Evolutionary conservation across 2,329 filamentous ascomycete genomes (phyloP), one percentile per base, ranked within the genome.

Genomic region (Apiospora pterosperma): DNA sequence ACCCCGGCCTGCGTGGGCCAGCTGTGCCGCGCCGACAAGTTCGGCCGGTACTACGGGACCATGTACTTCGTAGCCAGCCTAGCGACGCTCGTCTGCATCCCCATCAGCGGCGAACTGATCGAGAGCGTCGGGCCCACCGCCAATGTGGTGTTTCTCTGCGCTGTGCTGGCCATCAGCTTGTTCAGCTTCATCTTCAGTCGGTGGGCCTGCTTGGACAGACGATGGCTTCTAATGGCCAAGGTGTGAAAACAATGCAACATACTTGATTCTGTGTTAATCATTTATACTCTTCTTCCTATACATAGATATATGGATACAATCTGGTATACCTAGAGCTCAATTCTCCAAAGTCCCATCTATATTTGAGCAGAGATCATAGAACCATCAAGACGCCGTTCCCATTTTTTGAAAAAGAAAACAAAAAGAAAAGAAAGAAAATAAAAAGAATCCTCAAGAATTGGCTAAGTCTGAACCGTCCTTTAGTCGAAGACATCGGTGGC

Each of bases 1-100:
- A 89, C 88, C 0, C 90, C 90, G 0, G 90, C 92, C 1, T 92
- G 89, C 69, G 84, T 92, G 2, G 88, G 88, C 0, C 89, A 91
- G 76, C 79, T 91, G 4, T 92, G 89, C 75, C 82, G 85, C 44
- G 90, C 88, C 2, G 83, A 88, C 67, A 80, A 90, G 59, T 92
- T 91, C 68, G 90, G 90, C 0, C 77, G 87, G 21, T 90, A 91
- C 69, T 90, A 90, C 70, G 87, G 88, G 4, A 90, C 88, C 1
- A 85, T 85, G 66, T 91, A 90, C 41, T 64, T 52, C 7, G 59
- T 65, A n/a, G 63, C 63, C 39, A 41, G 36, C 3, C 31, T 63
- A 11, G 62, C 62, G 21, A 36, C 52, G 38, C 62, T 59, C 58
- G 23, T 59, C 5, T 61, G 52, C 34, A 62, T 52, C 28, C 38